A percentile compares a stretch with the other conserved stretches of the same genome.
These are phyloP conservation scores for Entomophthora muscae DNA, from an alignment of 371 early-diverging fungal species.

Conservation along the genomic window DNA sequence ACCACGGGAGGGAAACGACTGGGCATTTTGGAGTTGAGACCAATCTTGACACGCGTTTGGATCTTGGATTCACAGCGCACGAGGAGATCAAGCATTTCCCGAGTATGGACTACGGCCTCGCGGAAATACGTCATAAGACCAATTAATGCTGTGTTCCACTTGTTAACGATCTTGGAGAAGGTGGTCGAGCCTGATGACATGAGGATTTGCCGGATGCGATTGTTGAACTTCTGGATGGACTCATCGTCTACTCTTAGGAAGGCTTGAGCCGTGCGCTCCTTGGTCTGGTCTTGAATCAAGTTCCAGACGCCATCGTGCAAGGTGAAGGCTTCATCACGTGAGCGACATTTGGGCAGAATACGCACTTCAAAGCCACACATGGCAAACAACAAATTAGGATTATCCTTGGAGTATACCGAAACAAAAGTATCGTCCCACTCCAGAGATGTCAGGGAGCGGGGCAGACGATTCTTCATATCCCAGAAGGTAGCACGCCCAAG, in stretches of 20 bases:
- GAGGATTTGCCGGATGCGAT: slow-evolving; percentile 91
- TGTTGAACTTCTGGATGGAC: slow-evolving; percentile 79
- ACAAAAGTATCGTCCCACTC: slow-evolving; percentile 97
- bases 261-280: slow-evolving; percentile 95
- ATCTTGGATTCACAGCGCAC: slow-evolving; percentile 94
- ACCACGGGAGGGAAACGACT: slow-evolving; percentile 96
- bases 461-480: slow-evolving; percentile 95
- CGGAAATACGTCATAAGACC: slow-evolving; percentile 95
- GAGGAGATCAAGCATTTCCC: slow-evolving; percentile 87
- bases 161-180: slow-evolving; percentile 96
- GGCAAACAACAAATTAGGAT: slow-evolving; percentile 84
- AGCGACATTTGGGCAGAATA: slow-evolving; percentile 77
- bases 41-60: slow-evolving; percentile 97
- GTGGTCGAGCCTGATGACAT: slow-evolving; percentile 95
- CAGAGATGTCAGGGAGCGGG: slow-evolving; percentile 88
- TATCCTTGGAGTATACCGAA: slow-evolving; percentile 89
- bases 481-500: slow-evolving; percentile 91
- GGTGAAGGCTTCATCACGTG: slow-evolving; percentile 69
- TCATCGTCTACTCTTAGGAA: slow-evolving; percentile 89
- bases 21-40: slow-evolving; percentile 98
- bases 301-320: slow-evolving; percentile 95
- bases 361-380: slow-evolving; percentile 78
- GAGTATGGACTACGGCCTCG: slow-evolving; percentile 94
- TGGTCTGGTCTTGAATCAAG: slow-evolving; percentile 85
- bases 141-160: slow-evolving; percentile 89